phyloP scores from a whole-genome alignment of 345 rosid species.

The Gossypium stocksii region DNA sequence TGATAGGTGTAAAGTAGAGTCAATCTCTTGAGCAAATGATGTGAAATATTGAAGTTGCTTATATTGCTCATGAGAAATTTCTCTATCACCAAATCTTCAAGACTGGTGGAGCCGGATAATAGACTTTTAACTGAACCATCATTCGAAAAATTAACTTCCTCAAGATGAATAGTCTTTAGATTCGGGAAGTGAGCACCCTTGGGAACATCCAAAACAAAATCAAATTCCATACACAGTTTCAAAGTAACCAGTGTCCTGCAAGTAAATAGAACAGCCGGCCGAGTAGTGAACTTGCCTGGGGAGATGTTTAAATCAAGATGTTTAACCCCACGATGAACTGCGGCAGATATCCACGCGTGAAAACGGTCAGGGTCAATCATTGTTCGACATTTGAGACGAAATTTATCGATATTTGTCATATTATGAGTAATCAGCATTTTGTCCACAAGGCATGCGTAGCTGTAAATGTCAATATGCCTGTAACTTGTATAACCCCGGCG shows the following conservation, averaged over 20 bases:
- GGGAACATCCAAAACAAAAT: background rate
- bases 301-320: background rate
- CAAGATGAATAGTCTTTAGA: background rate
- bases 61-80: too few relatives aligned
- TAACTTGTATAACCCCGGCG: background rate
- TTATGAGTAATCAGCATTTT: background rate
- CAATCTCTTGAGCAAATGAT: background rate
- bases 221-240: background rate
- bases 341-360: background rate
- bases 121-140: background rate
- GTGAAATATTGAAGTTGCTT: background rate
- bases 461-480: background rate
- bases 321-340: background rate
- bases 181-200: background rate
- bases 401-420: background rate
- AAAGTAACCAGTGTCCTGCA: background rate
- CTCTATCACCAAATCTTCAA: background rate
- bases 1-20: background rate
- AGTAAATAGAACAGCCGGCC: background rate
- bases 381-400: background rate
- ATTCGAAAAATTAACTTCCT: background rate
- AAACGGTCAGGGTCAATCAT: background rate
- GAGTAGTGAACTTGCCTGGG: background rate
- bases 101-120: background rate
- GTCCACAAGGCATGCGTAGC: background rate